Percentiles rank a stretch among this genome's conserved stretches.
phyloP scores from a whole-genome alignment of 2,329 filamentous ascomycete genomes.

The Ophiosphaerella herpotricha region DNA sequence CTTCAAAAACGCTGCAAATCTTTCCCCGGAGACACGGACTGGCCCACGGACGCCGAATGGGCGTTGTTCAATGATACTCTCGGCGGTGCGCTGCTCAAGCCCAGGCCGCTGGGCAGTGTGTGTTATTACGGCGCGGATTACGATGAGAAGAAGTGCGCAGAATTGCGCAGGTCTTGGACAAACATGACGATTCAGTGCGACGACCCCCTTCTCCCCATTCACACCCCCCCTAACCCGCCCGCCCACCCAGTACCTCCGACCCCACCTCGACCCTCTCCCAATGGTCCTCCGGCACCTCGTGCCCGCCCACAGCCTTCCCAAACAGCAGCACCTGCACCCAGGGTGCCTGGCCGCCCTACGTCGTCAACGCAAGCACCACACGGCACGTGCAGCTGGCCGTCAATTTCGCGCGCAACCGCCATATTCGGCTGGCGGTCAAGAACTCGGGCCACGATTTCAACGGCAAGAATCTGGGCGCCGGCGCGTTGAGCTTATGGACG shows the following conservation, averaged over 20 bases:
- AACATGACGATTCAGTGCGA: slow-evolving; percentile 24
- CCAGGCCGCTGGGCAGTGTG: slow-evolving; percentile 22
- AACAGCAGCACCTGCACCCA: slow-evolving; percentile 31
- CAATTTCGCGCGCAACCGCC: slow-evolving; percentile 27
- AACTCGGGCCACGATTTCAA: slow-evolving; percentile 39
- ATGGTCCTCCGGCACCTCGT: slow-evolving; percentile 29
- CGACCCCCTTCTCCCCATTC: not conserved
- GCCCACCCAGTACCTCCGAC: slow-evolving; percentile 22
- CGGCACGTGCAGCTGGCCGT: slow-evolving; percentile 30
- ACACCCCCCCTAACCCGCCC: not conserved
- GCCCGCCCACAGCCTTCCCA: slow-evolving; percentile 46
- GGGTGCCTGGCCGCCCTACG: slow-evolving; percentile 32
- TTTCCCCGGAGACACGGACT: slow-evolving; percentile 23
- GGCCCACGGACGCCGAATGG: slow-evolving; percentile 30
- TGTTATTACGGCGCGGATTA: slow-evolving; percentile 30
- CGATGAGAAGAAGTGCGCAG: slow-evolving; percentile 18
- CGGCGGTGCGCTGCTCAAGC: slow-evolving; percentile 27
- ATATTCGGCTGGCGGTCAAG: slow-evolving; percentile 34
- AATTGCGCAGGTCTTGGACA: slow-evolving; percentile 20
- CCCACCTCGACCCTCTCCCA: slow-evolving; percentile 27
- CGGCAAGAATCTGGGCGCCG: slow-evolving; percentile 21
- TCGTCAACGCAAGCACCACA: slow-evolving; percentile 26
- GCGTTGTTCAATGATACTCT: slow-evolving; percentile 26
- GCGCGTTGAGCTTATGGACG: slow-evolving; percentile 24
- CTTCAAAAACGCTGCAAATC: slow-evolving; percentile 18